These are phyloP conservation scores for Pistacia atlantica DNA, from an alignment of 345 rosid species.

Conservation along the genomic window DNA sequence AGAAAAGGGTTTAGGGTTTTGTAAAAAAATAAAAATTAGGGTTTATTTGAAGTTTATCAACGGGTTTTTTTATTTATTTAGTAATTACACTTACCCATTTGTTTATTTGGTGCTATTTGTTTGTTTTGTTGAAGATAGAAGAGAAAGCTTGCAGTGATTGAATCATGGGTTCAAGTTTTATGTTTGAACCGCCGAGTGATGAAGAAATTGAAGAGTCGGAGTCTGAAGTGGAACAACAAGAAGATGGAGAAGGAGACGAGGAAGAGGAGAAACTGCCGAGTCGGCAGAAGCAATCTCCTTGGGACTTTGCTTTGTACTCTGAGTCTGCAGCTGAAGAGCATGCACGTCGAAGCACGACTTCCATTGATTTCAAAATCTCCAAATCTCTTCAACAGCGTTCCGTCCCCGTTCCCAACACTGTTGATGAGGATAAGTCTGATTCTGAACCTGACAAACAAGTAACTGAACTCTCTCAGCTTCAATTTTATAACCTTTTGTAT, in stretches of 20 bases:
- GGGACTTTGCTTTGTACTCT: conserved; percentile 86
- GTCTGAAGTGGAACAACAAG: conserved; percentile 35
- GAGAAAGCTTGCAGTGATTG: not conserved
- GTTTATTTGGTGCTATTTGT: no score
- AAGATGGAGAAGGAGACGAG: conserved; percentile 29
- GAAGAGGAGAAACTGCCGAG: conserved; percentile 31
- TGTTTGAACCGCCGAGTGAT: conserved; percentile 71
- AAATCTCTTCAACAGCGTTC: conserved; percentile 54
- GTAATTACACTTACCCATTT: no score
- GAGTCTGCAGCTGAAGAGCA: conserved; percentile 91
- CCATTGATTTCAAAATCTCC: conserved; percentile 80
- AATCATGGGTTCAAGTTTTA: conserved; percentile 52
- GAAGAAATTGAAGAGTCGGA: conserved; percentile 50
- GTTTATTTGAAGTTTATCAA: no score
- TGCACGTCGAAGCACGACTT: conserved; percentile 88
- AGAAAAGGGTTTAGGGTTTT: no score
- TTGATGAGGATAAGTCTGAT: conserved; percentile 48
- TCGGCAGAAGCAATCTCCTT: conserved; percentile 64
- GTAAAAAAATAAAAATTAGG: no score
- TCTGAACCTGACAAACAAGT: conserved; percentile 73
- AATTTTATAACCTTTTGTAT: not conserved
- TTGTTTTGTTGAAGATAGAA: not conserved
- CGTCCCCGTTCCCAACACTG: conserved; percentile 27
- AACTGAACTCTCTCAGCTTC: not conserved
- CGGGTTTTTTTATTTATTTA: no score